These are phyloP conservation scores for maize (Zea mays) DNA, from an alignment of 176 grass and related monocot species.

Conservation along the genomic window Zm-B73-REFERENCE-NAM-5.0 NC_050100.1:208904501-208905000, in stretches of 20 bases:
- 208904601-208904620: not conserved
- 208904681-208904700: not conserved
- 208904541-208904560: not conserved
- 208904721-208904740: conserved; percentile 40
- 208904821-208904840: conserved; percentile 83
- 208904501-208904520: not conserved
- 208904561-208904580: not conserved
- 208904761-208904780: conserved; percentile 94
- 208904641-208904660: not conserved
- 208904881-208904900: conserved; percentile 99
- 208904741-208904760: conserved; percentile 63
- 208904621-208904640: not conserved
- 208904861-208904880: conserved; percentile 87
- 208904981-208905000: conserved; percentile 99
- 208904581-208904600: not conserved
- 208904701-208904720: not conserved
- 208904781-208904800: conserved; percentile 87
- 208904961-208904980: conserved; percentile 85
- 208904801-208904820: conserved; percentile 70
- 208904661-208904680: not conserved
- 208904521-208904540: not conserved
- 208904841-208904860: conserved; percentile 87
- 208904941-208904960: conserved; percentile 95
- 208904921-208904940: conserved; percentile 97
- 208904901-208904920: conserved; percentile 95